Percentiles rank a stretch among this genome's conserved stretches.
Conservation (phyloP, 805 yeast genomes). For the Monosporozyma solicola region DNA sequence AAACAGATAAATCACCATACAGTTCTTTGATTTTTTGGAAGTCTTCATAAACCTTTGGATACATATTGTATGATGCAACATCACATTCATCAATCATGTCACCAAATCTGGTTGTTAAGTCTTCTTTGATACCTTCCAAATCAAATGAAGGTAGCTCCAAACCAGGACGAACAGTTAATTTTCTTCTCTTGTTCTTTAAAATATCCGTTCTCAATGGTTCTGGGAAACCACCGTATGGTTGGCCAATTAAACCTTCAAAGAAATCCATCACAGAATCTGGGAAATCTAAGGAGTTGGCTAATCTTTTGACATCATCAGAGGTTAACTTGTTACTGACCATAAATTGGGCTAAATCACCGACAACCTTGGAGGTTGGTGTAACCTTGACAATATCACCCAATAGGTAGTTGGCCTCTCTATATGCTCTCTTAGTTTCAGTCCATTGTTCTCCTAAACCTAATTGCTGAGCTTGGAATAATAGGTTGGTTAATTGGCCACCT, state of each 20-base stretch:
- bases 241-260: constrained; percentile 98
- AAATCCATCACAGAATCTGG: constrained; percentile 97
- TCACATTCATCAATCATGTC: constrained; percentile 71
- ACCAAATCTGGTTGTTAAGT: constrained; percentile 69
- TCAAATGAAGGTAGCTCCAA: constrained; percentile 79
- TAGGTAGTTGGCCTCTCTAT: constrained; percentile 80
- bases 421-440: constrained; percentile 92
- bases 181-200: constrained; percentile 85
- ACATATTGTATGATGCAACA: constrained; percentile 96
- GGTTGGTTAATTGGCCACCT: constrained; percentile 97
- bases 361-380: constrained; percentile 99
- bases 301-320: constrained; percentile 73
- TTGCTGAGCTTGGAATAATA: constrained; percentile 98
- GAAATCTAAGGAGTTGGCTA: constrained; percentile 91
- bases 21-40: constrained; percentile 63
- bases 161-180: constrained; percentile 87
- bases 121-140: constrained; percentile 60
- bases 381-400: constrained; percentile 97
- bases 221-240: constrained; percentile 99
- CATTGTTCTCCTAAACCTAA: constrained; percentile 96
- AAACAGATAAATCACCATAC: constrained; percentile 87
- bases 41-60: constrained; percentile 93
- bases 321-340: constrained; percentile 93
- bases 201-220: constrained; percentile 94
- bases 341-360: constrained; percentile 97